phyloP scores from a whole-genome alignment of 768 basidiomycete genomes.

The Pulveroboletus sp. region DNA sequence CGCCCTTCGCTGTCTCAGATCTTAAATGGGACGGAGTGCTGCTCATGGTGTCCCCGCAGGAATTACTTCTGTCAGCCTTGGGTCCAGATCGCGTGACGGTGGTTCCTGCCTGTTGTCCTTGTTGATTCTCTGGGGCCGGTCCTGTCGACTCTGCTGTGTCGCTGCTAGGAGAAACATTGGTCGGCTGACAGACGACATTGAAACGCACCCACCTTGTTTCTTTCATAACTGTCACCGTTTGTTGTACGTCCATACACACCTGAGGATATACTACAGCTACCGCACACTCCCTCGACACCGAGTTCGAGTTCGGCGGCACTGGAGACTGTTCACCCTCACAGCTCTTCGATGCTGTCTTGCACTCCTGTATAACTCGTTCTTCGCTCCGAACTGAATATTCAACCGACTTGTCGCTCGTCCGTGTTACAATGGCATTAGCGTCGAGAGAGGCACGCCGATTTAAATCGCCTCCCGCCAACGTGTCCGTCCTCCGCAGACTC shows the following conservation, averaged over 20 bases:
- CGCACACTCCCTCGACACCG: not conserved
- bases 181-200: not conserved
- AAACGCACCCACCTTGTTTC: not conserved
- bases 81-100: not conserved
- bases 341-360: not conserved
- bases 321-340: not conserved
- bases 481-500: not conserved
- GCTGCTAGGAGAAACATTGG: not conserved
- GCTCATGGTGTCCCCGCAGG: not conserved
- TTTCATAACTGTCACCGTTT: not conserved
- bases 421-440: not conserved
- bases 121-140: not conserved
- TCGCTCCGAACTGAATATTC: not conserved
- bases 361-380: not conserved
- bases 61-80: not conserved
- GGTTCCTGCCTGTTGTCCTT: not conserved
- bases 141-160: not conserved
- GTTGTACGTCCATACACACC: not conserved
- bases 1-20: not conserved
- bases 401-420: not conserved
- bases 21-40: no score
- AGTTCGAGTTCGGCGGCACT: not conserved
- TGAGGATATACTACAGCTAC: not conserved
- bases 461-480: not conserved
- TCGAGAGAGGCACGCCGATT: not conserved